Evolutionary conservation across 2,329 filamentous ascomycete species (phyloP), one percentile per base, ranked within the genome.

Genomic region (Stachybotrys echinatus): DNA sequence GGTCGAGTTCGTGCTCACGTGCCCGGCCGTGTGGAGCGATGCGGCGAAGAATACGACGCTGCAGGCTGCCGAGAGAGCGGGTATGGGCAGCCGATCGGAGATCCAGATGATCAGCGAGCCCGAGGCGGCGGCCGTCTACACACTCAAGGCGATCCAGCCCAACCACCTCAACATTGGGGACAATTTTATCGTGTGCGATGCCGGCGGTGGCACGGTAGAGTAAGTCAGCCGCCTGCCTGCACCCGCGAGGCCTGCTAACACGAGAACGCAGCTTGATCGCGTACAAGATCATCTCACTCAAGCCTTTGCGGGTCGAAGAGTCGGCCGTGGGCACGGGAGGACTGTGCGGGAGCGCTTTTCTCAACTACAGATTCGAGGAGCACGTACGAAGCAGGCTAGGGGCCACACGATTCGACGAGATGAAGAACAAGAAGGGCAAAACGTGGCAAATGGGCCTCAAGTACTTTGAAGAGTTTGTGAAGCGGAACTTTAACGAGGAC

Each of bases 381-480:
- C 83, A 90, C 59, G 84, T 92, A 37, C 79, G 81, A 57, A 73
- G 68, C 49, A 79, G 87, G 2, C 78, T 92, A 10, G 88, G 88
- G 37, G 78, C 78, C 31, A 34, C n/a, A n/a, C 73, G 79, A 4
- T 90, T 90, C 61, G 81, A 85, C 23, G 81, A 84, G 67, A 90
- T 92, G 85, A 87, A 88, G 63, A 66, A 80, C 48, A 88, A 88
- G 68, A 90, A 90, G 66, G 80, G 79, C 3, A 90, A 88, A 67
- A 89, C 85, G 1, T 92, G 88, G 87, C 87, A 86, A 64, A 85
- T 85, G 83, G 88, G 84, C 2, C 72, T 92, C 47, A 80, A 83
- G 49, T 91, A 90, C 61, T 92, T 90, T 65, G 88, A 92, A 60
- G 87, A 92, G 62, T 91, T 89, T 62, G 87, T 92, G 14, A 92